Conservation (phyloP, 345 rosid species). For the Salix brachista region DNA sequence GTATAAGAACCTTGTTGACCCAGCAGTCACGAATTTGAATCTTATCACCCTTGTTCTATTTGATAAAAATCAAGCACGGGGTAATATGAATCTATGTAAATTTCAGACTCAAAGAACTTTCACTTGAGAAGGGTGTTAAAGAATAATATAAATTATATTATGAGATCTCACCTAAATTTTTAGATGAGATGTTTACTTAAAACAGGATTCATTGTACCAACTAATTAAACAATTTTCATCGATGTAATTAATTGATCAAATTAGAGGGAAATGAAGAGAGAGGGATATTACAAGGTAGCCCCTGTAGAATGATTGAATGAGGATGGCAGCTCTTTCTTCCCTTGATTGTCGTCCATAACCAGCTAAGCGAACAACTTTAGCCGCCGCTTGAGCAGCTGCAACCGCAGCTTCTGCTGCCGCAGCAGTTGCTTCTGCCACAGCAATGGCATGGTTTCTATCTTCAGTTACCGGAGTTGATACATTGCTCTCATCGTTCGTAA, state of each 20-base stretch:
- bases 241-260: neutral
- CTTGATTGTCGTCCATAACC: constrained; percentile 71
- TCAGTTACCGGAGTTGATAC: constrained; percentile 48
- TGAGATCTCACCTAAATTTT: too few relatives aligned
- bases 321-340: constrained; percentile 84
- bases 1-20: too few relatives aligned
- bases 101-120: too few relatives aligned
- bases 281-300: constrained; percentile 67
- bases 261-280: neutral
- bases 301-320: constrained; percentile 75
- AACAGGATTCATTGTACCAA: neutral
- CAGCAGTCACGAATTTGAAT: too few relatives aligned
- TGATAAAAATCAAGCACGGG: too few relatives aligned
- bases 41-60: too few relatives aligned
- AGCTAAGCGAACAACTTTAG: constrained; percentile 81
- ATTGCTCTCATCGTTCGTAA: constrained; percentile 53
- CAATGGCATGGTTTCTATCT: constrained; percentile 74
- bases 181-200: too few relatives aligned
- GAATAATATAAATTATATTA: too few relatives aligned
- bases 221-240: neutral
- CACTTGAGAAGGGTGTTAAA: too few relatives aligned
- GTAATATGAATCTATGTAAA: too few relatives aligned
- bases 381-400: constrained; percentile 94
- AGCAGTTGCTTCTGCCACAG: constrained; percentile 88
- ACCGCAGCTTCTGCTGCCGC: constrained; percentile 95